phyloP scores from a whole-genome alignment of 495 filamentous ascomycete genomes.

The Diplogelasinospora grovesii region DNA sequence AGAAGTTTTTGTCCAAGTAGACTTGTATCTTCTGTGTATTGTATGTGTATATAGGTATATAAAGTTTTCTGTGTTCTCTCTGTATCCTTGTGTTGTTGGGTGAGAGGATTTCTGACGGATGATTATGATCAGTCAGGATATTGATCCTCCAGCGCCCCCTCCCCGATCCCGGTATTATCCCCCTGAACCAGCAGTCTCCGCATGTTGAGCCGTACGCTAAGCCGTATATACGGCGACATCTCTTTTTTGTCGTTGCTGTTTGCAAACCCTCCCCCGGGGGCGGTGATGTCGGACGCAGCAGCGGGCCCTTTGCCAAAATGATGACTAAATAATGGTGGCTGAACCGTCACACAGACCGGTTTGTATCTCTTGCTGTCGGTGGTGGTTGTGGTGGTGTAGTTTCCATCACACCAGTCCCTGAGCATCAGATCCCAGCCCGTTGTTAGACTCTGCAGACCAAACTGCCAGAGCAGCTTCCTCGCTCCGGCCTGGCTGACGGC shows the following conservation, averaged over 20 bases:
- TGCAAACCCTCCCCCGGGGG: slow-evolving; percentile 38
- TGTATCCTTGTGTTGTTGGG: too few relatives aligned
- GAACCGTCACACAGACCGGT: slow-evolving; percentile 37
- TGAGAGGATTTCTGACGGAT: too few relatives aligned
- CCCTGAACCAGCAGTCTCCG: slow-evolving; percentile 28
- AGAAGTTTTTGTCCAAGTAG: slow-evolving; percentile 69
- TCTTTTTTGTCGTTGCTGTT: slow-evolving; percentile 31
- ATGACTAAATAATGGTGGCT: slow-evolving; percentile 44
- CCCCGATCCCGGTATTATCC: too few relatives aligned
- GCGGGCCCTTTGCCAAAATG: slow-evolving; percentile 31
- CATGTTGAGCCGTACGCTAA: slow-evolving; percentile 40
- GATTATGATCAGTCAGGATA: slow-evolving; percentile 13
- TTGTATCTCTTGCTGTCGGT: neutral
- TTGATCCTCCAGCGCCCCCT: slow-evolving; percentile 29
- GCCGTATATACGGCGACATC: slow-evolving; percentile 39
- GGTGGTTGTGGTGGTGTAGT: slow-evolving; percentile 1
- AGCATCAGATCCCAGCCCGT: slow-evolving; percentile 40
- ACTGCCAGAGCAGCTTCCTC: slow-evolving; percentile 35
- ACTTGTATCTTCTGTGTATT: neutral
- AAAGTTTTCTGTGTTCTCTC: neutral
- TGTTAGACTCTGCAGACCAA: slow-evolving; percentile 30
- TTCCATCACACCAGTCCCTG: slow-evolving; percentile 39
- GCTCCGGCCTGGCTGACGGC: slow-evolving; percentile 39
- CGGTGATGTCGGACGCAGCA: slow-evolving; percentile 37
- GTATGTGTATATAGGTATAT: neutral